Evolutionary conservation across 805 yeast species (phyloP).

Genomic region (Priceomyces haplophilus): DNA sequence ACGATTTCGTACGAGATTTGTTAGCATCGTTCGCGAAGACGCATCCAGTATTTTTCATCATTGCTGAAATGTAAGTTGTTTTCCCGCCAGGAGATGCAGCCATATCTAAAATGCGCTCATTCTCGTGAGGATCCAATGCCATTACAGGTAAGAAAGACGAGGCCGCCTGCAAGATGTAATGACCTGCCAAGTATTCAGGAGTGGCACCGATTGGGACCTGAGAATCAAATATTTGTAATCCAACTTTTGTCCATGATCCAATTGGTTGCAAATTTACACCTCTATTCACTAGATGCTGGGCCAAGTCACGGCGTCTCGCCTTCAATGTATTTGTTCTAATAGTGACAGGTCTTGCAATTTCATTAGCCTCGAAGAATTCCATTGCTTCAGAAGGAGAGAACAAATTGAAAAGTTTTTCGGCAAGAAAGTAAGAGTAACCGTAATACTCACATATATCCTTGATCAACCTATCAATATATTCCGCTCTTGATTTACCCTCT

Average conservation of each 20-base stretch:
- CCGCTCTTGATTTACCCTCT: conserved; percentile 82
- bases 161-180: conserved; percentile 96
- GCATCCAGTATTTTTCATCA: conserved; percentile 97
- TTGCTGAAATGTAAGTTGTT: conserved; percentile 88
- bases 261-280: conserved; percentile 98
- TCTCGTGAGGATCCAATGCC: conserved; percentile 97
- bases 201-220: conserved; percentile 99
- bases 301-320: conserved; percentile 92
- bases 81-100: conserved; percentile 99
- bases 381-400: conserved; percentile 95
- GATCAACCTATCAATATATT: conserved; percentile 73
- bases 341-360: conserved; percentile 92
- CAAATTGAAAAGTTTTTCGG: conserved; percentile 87
- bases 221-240: conserved; percentile 93
- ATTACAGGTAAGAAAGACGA: conserved; percentile 96
- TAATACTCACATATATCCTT: conserved; percentile 89
- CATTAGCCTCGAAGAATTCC: conserved; percentile 98
- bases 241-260: conserved; percentile 98
- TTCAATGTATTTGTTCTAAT: conserved; percentile 96
- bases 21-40: conserved; percentile 97
- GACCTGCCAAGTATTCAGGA: conserved; percentile 97
- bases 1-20: conserved; percentile 92
- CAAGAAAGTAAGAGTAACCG: conserved; percentile 88
- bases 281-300: conserved; percentile 89
- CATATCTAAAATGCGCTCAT: conserved; percentile 95